phyloP scores from a whole-genome alignment of 1,139 yeast genomes.

The Hyphopichia buzzinii region DNA sequence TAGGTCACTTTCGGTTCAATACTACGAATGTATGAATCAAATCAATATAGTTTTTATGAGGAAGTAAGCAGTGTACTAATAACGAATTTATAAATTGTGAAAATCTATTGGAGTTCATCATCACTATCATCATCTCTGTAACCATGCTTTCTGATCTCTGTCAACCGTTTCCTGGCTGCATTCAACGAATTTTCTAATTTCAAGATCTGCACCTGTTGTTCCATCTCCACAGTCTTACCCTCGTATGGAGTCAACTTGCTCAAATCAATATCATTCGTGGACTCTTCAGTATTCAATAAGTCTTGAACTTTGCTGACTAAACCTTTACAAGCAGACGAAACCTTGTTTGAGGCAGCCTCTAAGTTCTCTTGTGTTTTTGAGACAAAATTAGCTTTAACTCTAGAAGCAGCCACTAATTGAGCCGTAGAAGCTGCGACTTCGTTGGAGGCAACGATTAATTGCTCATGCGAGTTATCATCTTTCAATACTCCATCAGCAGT shows the following conservation, averaged over 20 bases:
- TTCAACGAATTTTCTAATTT: slow-evolving; percentile 73
- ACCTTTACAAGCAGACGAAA: slow-evolving; percentile 70
- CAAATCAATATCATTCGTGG: slow-evolving; percentile 55
- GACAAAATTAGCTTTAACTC: slow-evolving; percentile 78
- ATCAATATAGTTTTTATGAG: no score
- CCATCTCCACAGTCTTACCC: slow-evolving; percentile 87
- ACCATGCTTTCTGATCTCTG: slow-evolving; percentile 79
- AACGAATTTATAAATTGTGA: no score
- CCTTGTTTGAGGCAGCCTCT: slow-evolving; percentile 68
- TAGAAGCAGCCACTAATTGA: slow-evolving; percentile 87
- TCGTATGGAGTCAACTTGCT: slow-evolving; percentile 72
- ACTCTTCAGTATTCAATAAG: slow-evolving; percentile 43
- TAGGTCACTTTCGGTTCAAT: no score
- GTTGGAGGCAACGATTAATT: slow-evolving; percentile 84
- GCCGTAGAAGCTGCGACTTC: slow-evolving; percentile 94
- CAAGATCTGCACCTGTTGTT: slow-evolving; percentile 87
- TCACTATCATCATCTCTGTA: slow-evolving; percentile 60
- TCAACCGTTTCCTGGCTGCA: slow-evolving; percentile 76
- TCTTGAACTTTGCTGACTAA: slow-evolving; percentile 70
- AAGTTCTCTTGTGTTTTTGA: slow-evolving; percentile 76
- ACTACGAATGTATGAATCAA: no score
- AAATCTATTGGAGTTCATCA: no score
- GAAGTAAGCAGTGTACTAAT: no score
- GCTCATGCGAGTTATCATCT: slow-evolving; percentile 67
- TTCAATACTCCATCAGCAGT: slow-evolving; percentile 84